Percentiles rank a stretch among this genome's conserved stretches.
Evolutionary conservation across 768 basidiomycete species (phyloP).

Genomic region (Pulveroboletus ravenelii): DNA sequence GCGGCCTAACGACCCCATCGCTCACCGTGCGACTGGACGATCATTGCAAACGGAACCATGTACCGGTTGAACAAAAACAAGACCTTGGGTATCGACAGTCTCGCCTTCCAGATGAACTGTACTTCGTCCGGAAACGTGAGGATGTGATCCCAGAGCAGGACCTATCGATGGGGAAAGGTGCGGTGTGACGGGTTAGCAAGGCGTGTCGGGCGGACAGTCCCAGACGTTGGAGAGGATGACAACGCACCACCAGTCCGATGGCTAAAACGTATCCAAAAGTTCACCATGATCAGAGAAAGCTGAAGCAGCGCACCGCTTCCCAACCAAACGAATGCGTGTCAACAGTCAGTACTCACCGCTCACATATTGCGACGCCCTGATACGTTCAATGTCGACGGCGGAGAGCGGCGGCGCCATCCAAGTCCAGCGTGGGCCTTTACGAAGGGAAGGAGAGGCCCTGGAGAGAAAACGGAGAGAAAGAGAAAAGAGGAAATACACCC

Average conservation of each 20-base stretch:
- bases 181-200: not conserved
- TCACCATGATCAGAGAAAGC: conserved; percentile 1
- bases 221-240: not conserved
- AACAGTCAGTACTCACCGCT: conserved; percentile 16
- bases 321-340: not conserved
- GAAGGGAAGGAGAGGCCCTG: not conserved
- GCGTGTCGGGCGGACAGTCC: not conserved
- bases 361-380: conserved; percentile 21
- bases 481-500: not conserved
- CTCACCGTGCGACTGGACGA: conserved; percentile 31
- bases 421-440: not conserved
- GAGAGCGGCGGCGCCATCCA: conserved; percentile 6
- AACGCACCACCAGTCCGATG: conserved; percentile 24
- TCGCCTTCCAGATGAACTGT: conserved; percentile 29
- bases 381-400: not conserved
- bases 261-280: conserved; percentile 3
- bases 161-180: conserved; percentile 9
- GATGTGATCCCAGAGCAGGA: conserved; percentile 33
- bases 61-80: conserved; percentile 35
- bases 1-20: not conserved
- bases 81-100: conserved; percentile 25
- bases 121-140: conserved; percentile 34
- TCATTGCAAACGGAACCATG: conserved; percentile 27
- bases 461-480: not conserved
- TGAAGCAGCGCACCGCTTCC: not conserved